Evolutionary conservation across 2,329 filamentous ascomycete species (phyloP).

Genomic region (Hawksworthiomyces lignivorus): DNA sequence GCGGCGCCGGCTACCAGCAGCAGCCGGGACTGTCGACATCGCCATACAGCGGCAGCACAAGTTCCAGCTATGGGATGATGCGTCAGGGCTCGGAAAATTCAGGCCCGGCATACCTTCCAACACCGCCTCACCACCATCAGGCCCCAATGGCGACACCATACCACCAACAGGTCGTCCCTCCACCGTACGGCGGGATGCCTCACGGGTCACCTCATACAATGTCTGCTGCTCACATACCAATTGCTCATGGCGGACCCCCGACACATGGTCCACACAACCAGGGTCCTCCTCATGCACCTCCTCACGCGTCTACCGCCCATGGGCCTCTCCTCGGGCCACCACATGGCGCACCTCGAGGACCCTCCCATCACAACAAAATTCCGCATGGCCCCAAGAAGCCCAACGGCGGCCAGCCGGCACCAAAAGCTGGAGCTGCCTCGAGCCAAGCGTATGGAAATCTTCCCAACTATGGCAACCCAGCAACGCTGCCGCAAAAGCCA

Average conservation of each 20-base stretch:
- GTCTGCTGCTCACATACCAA: no score
- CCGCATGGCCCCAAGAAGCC: conserved; percentile 25
- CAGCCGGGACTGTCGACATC: conserved; percentile 25
- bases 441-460: conserved; percentile 43
- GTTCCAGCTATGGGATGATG: conserved; percentile 44
- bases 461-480: conserved; percentile 52
- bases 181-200: no score
- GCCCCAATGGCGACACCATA: conserved; percentile 3
- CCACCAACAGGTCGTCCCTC: not conserved
- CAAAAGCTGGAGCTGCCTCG: conserved; percentile 20
- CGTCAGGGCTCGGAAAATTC: conserved; percentile 50
- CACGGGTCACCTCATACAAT: no score
- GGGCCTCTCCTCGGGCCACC: conserved; percentile 11
- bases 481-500: conserved; percentile 53
- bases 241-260: no score
- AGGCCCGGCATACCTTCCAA: conserved; percentile 41
- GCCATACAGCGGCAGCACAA: conserved; percentile 33
- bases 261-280: conserved; percentile 1
- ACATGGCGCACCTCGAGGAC: conserved; percentile 5
- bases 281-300: not conserved
- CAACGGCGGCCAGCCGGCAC: conserved; percentile 18
- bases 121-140: conserved; percentile 18
- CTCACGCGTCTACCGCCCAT: no score
- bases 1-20: conserved; percentile 42
- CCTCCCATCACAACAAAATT: conserved; percentile 7